Evolutionary conservation across 2,329 filamentous ascomycete species (phyloP).

Genomic region (Pyrenophora seminiperda): DNA sequence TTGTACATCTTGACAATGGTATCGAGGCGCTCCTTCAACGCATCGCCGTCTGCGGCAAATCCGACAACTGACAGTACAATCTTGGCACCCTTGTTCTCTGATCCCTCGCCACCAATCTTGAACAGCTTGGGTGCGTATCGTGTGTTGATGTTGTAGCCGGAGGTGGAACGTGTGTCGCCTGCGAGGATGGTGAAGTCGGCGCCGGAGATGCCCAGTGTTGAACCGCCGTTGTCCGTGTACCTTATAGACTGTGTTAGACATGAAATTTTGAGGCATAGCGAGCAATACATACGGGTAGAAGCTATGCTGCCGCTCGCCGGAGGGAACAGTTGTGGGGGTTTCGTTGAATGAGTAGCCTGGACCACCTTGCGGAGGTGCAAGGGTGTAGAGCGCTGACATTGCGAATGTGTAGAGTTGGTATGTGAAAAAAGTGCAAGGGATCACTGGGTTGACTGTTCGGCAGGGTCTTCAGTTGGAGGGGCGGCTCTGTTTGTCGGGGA

Average conservation of each 20-base stretch:
- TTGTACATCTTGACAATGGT: slow-evolving; percentile 98
- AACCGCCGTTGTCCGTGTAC: slow-evolving; percentile 98
- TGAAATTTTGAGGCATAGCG: slow-evolving; percentile 5
- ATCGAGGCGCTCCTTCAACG: slow-evolving; percentile 91
- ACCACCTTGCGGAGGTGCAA: slow-evolving; percentile 56
- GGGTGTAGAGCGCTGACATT: slow-evolving; percentile 62
- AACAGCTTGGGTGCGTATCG: slow-evolving; percentile 95
- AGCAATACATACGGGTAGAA: slow-evolving; percentile 80
- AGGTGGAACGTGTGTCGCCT: slow-evolving; percentile 93
- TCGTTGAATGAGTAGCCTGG: slow-evolving; percentile 66
- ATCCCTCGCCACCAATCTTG: slow-evolving; percentile 90
- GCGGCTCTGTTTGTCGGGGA: slow-evolving; percentile 23
- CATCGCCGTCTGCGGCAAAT: slow-evolving; percentile 92
- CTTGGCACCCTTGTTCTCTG: slow-evolving; percentile 80
- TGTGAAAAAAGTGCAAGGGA: background rate
- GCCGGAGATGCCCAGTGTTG: slow-evolving; percentile 92
- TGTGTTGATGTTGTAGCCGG: slow-evolving; percentile 97
- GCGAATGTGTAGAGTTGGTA: slow-evolving; percentile 6
- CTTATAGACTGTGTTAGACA: slow-evolving; percentile 57
- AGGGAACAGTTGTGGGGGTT: slow-evolving; percentile 53
- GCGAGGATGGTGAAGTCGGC: slow-evolving; percentile 95
- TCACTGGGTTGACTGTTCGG: slow-evolving; percentile 16
- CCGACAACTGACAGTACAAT: slow-evolving; percentile 94
- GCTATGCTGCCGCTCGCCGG: slow-evolving; percentile 69
- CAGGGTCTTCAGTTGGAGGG: slow-evolving; percentile 20